A percentile compares a stretch with the other conserved stretches of the same genome.
Conservation (phyloP, 768 basidiomycete genomes). For the Candolleomyces efflorescens region DNA sequence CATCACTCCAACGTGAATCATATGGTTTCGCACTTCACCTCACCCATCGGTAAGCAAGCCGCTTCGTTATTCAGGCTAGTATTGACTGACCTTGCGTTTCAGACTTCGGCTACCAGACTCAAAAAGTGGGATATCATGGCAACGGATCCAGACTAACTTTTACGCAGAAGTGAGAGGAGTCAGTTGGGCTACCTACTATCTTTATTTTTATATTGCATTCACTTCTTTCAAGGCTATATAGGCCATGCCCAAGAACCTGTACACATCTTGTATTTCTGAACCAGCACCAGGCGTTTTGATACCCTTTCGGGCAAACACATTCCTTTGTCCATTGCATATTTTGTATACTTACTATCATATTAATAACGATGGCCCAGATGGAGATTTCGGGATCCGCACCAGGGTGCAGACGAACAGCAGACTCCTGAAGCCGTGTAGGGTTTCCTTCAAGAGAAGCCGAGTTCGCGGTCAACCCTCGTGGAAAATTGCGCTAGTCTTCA, state of each 20-base stretch:
- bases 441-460: no score
- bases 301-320: not conserved
- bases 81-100: not conserved
- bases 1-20: slow-evolving; percentile 37
- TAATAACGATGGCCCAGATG: no score
- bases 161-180: slow-evolving; percentile 19
- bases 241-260: not conserved
- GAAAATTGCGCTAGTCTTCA: no score
- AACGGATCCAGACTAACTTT: slow-evolving; percentile 29
- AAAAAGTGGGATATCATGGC: slow-evolving; percentile 10
- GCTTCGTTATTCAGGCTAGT: slow-evolving; percentile 6
- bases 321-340: no score
- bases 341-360: no score
- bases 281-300: not conserved
- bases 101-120: slow-evolving; percentile 24
- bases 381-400: no score
- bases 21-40: slow-evolving; percentile 61
- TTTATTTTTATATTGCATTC: not conserved
- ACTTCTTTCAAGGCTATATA: not conserved
- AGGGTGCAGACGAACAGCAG: no score
- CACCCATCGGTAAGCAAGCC: slow-evolving; percentile 54
- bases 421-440: no score
- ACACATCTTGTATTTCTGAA: not conserved
- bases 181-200: no score
- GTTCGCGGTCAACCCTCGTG: no score